Percentiles rank a stretch among this genome's conserved stretches.
Evolutionary conservation across 805 yeast species (phyloP).

Genomic region (Nakazawaea siamensis): DNA sequence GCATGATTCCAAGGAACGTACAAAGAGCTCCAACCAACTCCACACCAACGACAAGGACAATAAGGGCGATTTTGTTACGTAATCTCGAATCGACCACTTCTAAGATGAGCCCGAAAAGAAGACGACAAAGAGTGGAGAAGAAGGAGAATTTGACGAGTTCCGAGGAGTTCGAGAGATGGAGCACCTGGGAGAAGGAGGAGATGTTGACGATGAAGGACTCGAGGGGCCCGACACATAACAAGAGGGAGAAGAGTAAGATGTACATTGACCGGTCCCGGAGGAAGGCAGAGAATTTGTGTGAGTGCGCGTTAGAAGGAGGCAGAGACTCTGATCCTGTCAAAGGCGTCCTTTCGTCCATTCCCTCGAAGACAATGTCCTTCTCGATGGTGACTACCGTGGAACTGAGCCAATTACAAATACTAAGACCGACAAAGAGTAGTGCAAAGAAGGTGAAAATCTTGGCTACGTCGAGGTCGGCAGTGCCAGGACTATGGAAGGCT

Average conservation of each 20-base stretch:
- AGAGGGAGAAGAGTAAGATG: constrained; percentile 51
- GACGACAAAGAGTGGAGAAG: constrained; percentile 22
- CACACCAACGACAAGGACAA: constrained; percentile 3
- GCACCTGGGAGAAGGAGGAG: constrained; percentile 53
- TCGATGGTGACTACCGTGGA: constrained; percentile 58
- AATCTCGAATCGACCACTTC: constrained; percentile 9
- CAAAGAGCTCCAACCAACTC: constrained; percentile 2
- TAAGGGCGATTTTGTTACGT: background rate
- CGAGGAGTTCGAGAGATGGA: constrained; percentile 17
- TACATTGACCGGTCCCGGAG: constrained; percentile 54
- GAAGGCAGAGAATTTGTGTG: constrained; percentile 20
- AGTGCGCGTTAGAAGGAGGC: background rate
- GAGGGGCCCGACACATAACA: constrained; percentile 71
- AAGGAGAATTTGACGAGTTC: constrained; percentile 13
- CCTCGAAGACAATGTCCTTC: constrained; percentile 33
- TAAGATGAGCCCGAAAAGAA: constrained; percentile 14
- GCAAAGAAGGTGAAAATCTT: constrained; percentile 47
- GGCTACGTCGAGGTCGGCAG: constrained; percentile 32
- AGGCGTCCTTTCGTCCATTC: constrained; percentile 13
- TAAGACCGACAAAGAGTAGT: constrained; percentile 44
- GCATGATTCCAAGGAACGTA: background rate
- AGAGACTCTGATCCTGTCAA: constrained; percentile 14
- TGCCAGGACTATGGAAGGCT: constrained; percentile 23
- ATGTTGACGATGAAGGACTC: constrained; percentile 81
- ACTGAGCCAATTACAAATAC: constrained; percentile 53